Base-by-base conservation (phyloP, 352 stramenopile genomes). In the Phytopythium boreale region DNA sequence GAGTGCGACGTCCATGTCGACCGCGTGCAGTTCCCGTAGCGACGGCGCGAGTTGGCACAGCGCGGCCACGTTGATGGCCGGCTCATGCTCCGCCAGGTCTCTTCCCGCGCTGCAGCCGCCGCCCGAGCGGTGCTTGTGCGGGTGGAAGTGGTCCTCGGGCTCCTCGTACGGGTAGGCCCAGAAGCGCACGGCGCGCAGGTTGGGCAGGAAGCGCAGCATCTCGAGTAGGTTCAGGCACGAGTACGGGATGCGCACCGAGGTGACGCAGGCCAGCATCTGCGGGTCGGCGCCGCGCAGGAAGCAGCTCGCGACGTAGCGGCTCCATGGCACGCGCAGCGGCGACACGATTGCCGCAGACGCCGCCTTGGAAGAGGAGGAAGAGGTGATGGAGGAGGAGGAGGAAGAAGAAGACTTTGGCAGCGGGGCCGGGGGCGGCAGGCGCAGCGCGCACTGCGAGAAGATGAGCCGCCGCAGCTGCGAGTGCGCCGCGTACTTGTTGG, bases 381-480 rank as follows among this genome's bases (percentile, higher is more conserved):
- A 41, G 17, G 2, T 10, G 2, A 11, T 20, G 44, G 61, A 51
- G 44, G 19, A 11, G 2, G 22, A 22, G 15, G 5, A 19, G 2
- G 46, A 52, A 4, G 39, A 44, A 29, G 24, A 26, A 4, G 46
- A 52, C 46, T 24, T n/a, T 2, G 52, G 34, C 5, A 76, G 51
- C 29, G 67, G 63, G 14, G 51, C 26, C 31, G 74, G 66, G 12
- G 74, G 71, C 0, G 76, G 71, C 59, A 85, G 62, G 17, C 76
- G 69, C 41, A 85, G 60, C 19, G 74, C 67, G 44, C 74, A 64
- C 55, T 80, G 72, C 34, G 74, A 63, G 31, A 82, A 63, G 34
- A 85, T 71, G 47, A 80, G 76, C 56, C 75, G 66, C 9, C 76
- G 76, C 62, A 85, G 60, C 49, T 82, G 68, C 31, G 76, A 85